phyloP scores from a whole-genome alignment of 208 protist species.

The Trypanosoma brucei region DNA sequence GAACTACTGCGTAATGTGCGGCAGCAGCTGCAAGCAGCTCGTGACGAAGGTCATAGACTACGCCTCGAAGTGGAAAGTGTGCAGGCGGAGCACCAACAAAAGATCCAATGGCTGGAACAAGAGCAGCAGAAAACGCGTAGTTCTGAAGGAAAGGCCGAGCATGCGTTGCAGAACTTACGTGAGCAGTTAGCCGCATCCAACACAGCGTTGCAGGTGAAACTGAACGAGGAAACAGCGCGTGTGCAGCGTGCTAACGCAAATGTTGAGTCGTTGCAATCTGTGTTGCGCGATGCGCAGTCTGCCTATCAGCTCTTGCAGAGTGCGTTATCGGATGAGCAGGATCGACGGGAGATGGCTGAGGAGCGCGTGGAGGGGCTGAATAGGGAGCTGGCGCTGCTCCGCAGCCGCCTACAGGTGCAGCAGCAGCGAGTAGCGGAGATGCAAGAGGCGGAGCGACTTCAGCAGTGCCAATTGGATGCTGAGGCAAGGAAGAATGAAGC shows the following conservation, averaged over 20 bases:
- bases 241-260: slow-evolving; percentile 16
- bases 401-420: background rate
- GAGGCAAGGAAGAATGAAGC: slow-evolving; percentile 48
- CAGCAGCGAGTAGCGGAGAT: slow-evolving; percentile 13
- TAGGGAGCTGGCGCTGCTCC: background rate
- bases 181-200: slow-evolving; percentile 21
- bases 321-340: slow-evolving; percentile 5
- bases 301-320: slow-evolving; percentile 11
- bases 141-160: slow-evolving; percentile 4
- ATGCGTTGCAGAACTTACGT: slow-evolving; percentile 16
- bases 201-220: slow-evolving; percentile 16
- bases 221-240: slow-evolving; percentile 22
- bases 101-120: slow-evolving; percentile 13
- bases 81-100: background rate
- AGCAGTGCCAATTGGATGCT: slow-evolving; percentile 18
- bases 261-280: slow-evolving; percentile 19
- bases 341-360: slow-evolving; percentile 13
- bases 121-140: slow-evolving; percentile 12
- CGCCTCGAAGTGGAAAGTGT: slow-evolving; percentile 10
- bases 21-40: slow-evolving; percentile 1
- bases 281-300: slow-evolving; percentile 13
- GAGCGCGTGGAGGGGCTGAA: slow-evolving; percentile 6
- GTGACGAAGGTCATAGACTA: slow-evolving; percentile 3
- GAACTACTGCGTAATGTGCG: slow-evolving; percentile 2
- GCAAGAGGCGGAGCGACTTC: slow-evolving; percentile 16